phyloP scores from a whole-genome alignment of 73 alveolate genomes.

The Paramecium pentaurelia region DNA sequence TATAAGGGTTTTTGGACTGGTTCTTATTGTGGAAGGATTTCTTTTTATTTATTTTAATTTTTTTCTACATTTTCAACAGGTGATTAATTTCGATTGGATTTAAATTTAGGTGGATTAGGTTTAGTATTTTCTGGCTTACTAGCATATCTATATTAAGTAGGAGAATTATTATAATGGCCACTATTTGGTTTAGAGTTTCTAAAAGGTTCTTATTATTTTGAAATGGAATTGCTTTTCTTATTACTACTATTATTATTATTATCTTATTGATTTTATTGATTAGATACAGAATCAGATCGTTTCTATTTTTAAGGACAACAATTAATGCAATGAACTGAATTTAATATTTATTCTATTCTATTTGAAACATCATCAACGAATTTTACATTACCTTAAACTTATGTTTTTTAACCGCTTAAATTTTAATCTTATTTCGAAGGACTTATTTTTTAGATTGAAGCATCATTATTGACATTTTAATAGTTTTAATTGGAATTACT shows the following conservation, averaged over 20 bases:
- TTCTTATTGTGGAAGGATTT: background rate
- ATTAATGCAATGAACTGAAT: background rate
- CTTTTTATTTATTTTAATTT: background rate
- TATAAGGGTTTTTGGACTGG: background rate
- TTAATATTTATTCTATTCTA: background rate
- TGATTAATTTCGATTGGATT: background rate
- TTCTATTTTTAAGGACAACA: conserved; percentile 7
- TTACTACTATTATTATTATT: background rate
- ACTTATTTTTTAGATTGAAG: background rate
- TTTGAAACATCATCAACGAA: background rate
- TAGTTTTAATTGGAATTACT: background rate
- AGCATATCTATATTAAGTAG: background rate
- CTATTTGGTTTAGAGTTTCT: conserved; percentile 13
- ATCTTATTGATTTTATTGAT: background rate
- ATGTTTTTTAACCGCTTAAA: background rate
- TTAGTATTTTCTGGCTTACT: background rate
- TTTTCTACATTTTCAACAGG: background rate
- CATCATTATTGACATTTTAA: background rate
- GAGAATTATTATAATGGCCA: conserved; percentile 32
- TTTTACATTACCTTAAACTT: background rate
- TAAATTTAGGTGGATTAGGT: background rate
- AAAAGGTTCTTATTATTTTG: background rate
- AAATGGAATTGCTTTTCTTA: background rate
- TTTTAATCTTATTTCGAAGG: background rate
- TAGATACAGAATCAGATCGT: background rate